These are phyloP conservation scores for Dacryopinax primogenitus DNA, from an alignment of 768 basidiomycete species.

Conservation along the genomic window DNA sequence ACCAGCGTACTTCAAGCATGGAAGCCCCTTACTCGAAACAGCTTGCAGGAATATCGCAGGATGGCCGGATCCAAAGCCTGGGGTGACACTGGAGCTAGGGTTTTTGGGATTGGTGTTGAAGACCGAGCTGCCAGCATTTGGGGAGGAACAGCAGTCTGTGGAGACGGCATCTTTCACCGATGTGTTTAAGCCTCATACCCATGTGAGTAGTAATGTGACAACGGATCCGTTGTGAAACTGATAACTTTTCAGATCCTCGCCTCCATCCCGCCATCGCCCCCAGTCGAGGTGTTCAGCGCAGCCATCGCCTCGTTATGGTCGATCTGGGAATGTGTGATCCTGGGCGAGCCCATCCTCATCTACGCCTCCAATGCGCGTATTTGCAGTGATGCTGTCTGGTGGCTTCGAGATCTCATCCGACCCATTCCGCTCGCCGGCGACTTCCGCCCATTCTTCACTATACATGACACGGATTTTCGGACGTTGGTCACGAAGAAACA, in stretches of 20 bases:
- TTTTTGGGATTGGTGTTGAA: constrained; percentile 68
- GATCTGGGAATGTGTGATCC: constrained; percentile 80
- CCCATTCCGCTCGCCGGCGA: constrained; percentile 79
- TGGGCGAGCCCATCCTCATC: constrained; percentile 81
- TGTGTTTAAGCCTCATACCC: constrained; percentile 39
- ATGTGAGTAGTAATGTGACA: constrained; percentile 31
- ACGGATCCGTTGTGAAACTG: constrained; percentile 13
- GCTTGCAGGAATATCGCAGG: constrained; percentile 74
- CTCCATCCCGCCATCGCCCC: constrained; percentile 38
- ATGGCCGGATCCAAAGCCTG: constrained; percentile 67
- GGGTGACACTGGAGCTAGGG: constrained; percentile 59
- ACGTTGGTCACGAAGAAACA: constrained; percentile 65
- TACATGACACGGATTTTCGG: constrained; percentile 79
- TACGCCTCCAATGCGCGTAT: constrained; percentile 66
- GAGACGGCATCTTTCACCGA: constrained; percentile 40
- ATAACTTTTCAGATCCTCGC: constrained; percentile 46
- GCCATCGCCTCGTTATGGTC: constrained; percentile 33
- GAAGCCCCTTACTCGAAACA: constrained; percentile 67
- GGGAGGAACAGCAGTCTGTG: constrained; percentile 61
- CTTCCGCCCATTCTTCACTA: constrained; percentile 87
- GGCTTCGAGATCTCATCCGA: constrained; percentile 73
- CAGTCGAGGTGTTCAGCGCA: constrained; percentile 25
- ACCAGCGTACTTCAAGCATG: constrained; percentile 59
- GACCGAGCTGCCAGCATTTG: constrained; percentile 52
- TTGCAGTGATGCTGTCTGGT: constrained; percentile 84